Evolutionary conservation across 768 basidiomycete genomes (phyloP), one percentile per base, ranked within the genome.

Genomic region (Suillus subalutaceus): DNA sequence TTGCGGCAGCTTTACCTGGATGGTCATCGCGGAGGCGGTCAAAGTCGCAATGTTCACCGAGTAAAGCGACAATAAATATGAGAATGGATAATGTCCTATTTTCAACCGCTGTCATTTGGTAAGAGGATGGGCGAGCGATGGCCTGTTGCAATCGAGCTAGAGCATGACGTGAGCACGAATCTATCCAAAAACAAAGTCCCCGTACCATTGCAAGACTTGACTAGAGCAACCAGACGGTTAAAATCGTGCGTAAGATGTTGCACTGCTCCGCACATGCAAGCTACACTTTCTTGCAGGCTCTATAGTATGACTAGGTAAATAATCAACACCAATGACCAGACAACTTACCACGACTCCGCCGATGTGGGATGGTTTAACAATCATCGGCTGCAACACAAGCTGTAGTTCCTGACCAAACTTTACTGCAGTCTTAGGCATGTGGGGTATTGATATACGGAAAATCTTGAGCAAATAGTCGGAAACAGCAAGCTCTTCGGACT

Each of bases 351-450:
- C 81, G 10, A 91, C 80, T 32, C 90, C 88, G 15, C 89, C 90
- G 2, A 84, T 79, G 46, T 84, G 82, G 0, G 90, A 87, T 5
- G 94, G 95, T 72, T 93, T 94, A 71, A 93, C 84, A 50, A 99
- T 90, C 96, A 99, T 96, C 0, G 93, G 92, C 69, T 97, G 88
- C 13, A 99, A 81, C 8, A 88, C 84, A 6, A 82, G 75, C 70
- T 97, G 95, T 20, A 99, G 82, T 62, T 96, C 93, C 46, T 89
- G 85, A 0, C 92, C 95, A 73, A 99, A 98, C 70, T 91, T 95
- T 15, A 86, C 84, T 0, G 94, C 91, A 0, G 94, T 94, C 79
- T 91, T 93, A 0, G 96, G 94, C 90, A 97, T 91, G 68, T 89
- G 85, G 3, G 94, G 93, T 40, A 98, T 89, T 2, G 90, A 90